phyloP scores from a whole-genome alignment of 495 filamentous ascomycete species.

The Talaromyces nanjingensis region DNA sequence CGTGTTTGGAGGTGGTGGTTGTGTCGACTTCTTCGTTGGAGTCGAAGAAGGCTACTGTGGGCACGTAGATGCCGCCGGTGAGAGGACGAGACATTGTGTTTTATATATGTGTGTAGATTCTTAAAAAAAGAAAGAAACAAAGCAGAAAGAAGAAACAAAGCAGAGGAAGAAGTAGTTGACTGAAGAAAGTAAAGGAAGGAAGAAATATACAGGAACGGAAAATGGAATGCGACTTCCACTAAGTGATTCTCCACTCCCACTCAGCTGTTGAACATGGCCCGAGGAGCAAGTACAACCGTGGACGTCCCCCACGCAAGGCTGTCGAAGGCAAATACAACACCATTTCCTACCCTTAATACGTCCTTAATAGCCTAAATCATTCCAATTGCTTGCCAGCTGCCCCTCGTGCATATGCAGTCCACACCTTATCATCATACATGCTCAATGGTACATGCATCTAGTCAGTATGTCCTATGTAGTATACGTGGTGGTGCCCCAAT shows the following conservation, averaged over 20 bases:
- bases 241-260: neutral
- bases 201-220: neutral
- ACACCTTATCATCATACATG: neutral
- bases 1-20: slow-evolving; percentile 63
- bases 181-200: neutral
- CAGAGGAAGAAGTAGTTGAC: neutral
- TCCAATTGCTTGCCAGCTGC: neutral
- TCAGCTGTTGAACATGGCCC: neutral
- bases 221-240: neutral
- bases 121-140: neutral
- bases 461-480: no score
- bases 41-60: slow-evolving; percentile 64
- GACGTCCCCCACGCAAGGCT: neutral
- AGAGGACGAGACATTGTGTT: slow-evolving; percentile 19
- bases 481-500: neutral
- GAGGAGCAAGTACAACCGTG: slow-evolving; percentile 8
- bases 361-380: neutral
- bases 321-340: neutral
- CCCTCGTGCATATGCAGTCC: neutral
- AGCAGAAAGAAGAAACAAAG: neutral
- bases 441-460: neutral
- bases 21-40: slow-evolving; percentile 57
- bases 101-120: neutral
- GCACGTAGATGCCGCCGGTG: slow-evolving; percentile 56
- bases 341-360: neutral